These are phyloP conservation scores for Macadamia tetraphylla DNA, from an alignment of 164 flowering plant species.

Conservation along the genomic window DNA sequence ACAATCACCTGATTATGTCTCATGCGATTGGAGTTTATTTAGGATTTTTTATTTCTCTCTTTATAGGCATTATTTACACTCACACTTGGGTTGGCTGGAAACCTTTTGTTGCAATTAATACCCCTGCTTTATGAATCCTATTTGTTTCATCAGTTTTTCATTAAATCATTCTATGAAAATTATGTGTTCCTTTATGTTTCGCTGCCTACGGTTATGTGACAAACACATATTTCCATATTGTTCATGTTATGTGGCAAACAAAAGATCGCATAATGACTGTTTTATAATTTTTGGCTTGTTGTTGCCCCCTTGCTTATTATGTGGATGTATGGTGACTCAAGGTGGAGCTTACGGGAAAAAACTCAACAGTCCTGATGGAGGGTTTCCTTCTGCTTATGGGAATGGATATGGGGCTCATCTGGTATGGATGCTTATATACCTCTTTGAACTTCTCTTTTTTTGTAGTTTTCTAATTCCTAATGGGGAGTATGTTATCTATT, in stretches of 20 bases:
- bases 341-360: slow-evolving; percentile 72
- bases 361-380: slow-evolving; percentile 44
- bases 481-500: neutral
- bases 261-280: neutral
- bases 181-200: neutral
- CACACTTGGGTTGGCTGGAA: neutral
- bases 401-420: slow-evolving; percentile 57
- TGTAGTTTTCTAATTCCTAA: neutral
- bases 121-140: neutral
- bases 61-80: neutral
- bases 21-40: neutral
- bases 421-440: slow-evolving; percentile 36
- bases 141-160: neutral
- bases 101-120: neutral
- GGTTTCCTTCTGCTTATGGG: slow-evolving; percentile 50
- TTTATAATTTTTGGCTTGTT: neutral
- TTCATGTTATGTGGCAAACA: neutral
- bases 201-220: neutral
- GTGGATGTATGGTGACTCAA: slow-evolving; percentile 18
- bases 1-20: neutral
- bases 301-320: neutral
- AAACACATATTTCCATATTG: neutral
- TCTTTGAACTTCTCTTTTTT: neutral
- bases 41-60: neutral
- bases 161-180: neutral